A percentile compares a stretch with the other conserved stretches of the same genome.
phyloP scores from a whole-genome alignment of 1,284 basidiomycete genomes.

The Malassezia pachydermatis region DNA sequence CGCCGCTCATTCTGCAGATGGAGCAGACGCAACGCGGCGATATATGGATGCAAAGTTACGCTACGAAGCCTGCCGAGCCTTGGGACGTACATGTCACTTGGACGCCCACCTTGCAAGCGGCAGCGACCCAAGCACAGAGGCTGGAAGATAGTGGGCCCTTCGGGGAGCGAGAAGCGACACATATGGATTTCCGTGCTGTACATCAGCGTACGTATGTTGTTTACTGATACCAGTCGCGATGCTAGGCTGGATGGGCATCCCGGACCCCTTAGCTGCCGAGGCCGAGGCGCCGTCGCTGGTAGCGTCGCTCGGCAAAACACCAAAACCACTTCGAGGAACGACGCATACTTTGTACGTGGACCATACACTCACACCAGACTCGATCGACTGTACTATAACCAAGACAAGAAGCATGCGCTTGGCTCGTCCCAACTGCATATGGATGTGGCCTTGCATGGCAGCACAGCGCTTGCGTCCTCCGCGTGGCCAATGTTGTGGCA shows the following conservation, averaged over 20 bases:
- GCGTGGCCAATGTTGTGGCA: too few relatives aligned
- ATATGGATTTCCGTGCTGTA: conserved; percentile 7
- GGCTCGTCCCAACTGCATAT: conserved; percentile 2
- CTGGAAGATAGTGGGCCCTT: conserved; percentile 12
- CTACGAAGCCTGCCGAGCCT: background rate
- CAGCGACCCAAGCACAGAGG: background rate
- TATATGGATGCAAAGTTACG: background rate
- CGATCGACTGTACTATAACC: background rate
- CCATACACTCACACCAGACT: background rate
- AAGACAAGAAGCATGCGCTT: background rate
- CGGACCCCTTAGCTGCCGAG: background rate
- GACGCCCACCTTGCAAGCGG: background rate
- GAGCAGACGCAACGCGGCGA: conserved; percentile 4
- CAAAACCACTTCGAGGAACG: background rate
- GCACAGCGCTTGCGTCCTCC: background rate
- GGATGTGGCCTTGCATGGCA: background rate
- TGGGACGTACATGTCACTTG: background rate
- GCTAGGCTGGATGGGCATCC: conserved; percentile 4
- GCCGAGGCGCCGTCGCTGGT: background rate
- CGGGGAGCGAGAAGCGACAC: conserved; percentile 12
- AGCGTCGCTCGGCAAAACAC: background rate
- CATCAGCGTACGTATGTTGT: conserved; percentile 4
- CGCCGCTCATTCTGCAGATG: background rate
- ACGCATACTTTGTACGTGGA: conserved; percentile 2
- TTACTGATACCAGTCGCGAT: background rate